Conservation (phyloP, 495 filamentous ascomycete genomes). For the Talaromyces wortmannii region DNA sequence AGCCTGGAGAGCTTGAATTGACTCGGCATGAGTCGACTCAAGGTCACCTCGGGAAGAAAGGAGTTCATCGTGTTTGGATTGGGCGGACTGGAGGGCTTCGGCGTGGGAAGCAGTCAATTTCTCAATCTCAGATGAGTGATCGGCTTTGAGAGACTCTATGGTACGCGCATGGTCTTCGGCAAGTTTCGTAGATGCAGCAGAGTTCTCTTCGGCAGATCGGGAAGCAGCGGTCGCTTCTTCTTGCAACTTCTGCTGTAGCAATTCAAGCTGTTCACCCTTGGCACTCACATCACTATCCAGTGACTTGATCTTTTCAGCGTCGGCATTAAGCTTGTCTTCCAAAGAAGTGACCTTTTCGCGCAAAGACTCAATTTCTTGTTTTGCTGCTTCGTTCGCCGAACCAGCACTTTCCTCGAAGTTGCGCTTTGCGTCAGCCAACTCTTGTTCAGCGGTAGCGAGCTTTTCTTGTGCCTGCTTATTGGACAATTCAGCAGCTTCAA, state of each 20-base stretch:
- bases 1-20: conserved; percentile 20
- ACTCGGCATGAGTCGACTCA: conserved; percentile 25
- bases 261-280: conserved; percentile 31
- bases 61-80: conserved; percentile 32
- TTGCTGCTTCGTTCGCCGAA: conserved; percentile 27
- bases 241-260: conserved; percentile 26
- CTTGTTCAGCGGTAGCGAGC: conserved; percentile 12
- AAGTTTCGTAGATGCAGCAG: conserved; percentile 13
- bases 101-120: conserved; percentile 24
- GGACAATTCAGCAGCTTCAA: conserved; percentile 29
- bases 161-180: conserved; percentile 25
- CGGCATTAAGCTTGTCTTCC: conserved; percentile 29
- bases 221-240: conserved; percentile 28
- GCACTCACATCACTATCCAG: conserved; percentile 31
- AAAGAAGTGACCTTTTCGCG: conserved; percentile 32
- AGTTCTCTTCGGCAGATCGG: conserved; percentile 24
- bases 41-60: conserved; percentile 23
- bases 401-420: conserved; percentile 29
- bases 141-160: conserved; percentile 22
- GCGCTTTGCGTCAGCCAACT: conserved; percentile 10
- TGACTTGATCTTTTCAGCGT: conserved; percentile 31
- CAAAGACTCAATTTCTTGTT: conserved; percentile 35
- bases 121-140: conserved; percentile 27
- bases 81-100: conserved; percentile 24
- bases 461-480: conserved; percentile 14